Evolutionary conservation across 345 rosid genomes (phyloP), one percentile per base, ranked within the genome.

Genomic region (Punica granatum): DNA sequence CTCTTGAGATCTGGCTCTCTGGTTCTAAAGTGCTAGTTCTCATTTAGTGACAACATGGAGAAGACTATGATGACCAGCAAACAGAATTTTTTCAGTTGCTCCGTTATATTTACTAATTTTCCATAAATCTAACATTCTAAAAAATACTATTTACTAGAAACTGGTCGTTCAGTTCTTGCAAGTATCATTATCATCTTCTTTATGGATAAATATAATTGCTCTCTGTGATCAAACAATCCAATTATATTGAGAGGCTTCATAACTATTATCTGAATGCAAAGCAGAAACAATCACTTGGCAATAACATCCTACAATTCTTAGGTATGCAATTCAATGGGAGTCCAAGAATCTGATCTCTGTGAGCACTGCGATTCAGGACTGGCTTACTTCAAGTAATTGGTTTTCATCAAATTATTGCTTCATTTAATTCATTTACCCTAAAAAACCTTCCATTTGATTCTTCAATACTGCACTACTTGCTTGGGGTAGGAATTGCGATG

Each of bases 311-410:
- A 25, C n/a, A 65, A 44, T 63, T 66, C 67, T 67, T 77, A 94
- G 99, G 86, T 90, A 90, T 79, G 91, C 77, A 11, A 79, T 91
- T 74, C 94, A 86, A 79, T 91, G 99, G 97, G 99, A 94, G 79
- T 86, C 97, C 36, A 79, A 84, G 78, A 86, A 88, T 78, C 83
- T 94, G 69, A 83, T 91, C 69, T 91, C 91, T 73, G 88, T 94
- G 77, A 94, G 99, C 90, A 89, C 96, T 63, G 92, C 96, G 25
- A 88, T 94, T 82, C 95, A 86, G 79, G 99, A 94, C 78, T 94
- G 95, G 96, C 90, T 94, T 74, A 91, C 97, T 70, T 94, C 97
- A 85, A 86, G 98, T 92, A 92, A 86, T 77, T 73, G 63, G 58
- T 75, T 81, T 82, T 41, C 15, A 61, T 54, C 64, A 67, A 65